Evolutionary conservation across 2,329 filamentous ascomycete species (phyloP).

Genomic region (Coniochaeta ligniaria): DNA sequence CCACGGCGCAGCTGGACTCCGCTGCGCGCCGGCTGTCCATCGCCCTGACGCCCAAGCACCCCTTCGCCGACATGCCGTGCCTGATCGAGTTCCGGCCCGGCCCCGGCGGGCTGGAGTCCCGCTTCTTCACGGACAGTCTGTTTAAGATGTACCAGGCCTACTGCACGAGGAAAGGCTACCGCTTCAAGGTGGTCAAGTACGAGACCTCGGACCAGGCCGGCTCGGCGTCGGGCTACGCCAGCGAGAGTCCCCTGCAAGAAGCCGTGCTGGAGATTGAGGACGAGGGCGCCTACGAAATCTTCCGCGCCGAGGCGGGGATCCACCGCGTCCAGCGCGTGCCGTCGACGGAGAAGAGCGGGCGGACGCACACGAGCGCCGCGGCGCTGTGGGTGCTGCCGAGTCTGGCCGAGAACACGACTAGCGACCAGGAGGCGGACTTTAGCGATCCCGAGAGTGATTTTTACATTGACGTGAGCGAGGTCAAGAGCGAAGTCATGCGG

Average conservation of each 20-base stretch:
- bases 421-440: constrained; percentile 48
- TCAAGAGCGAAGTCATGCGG: constrained; percentile 81
- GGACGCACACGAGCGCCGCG: constrained; percentile 88
- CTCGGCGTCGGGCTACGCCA: constrained; percentile 41
- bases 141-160: constrained; percentile 85
- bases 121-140: constrained; percentile 80
- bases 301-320: constrained; percentile 87
- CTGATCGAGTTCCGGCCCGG: constrained; percentile 88
- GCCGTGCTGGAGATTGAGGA: constrained; percentile 79
- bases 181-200: constrained; percentile 67
- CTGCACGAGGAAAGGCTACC: constrained; percentile 62
- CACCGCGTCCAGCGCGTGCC: constrained; percentile 93
- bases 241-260: constrained; percentile 70
- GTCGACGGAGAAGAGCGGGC: constrained; percentile 81
- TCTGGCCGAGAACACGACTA: constrained; percentile 53
- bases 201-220: constrained; percentile 64
- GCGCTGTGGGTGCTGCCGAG: constrained; percentile 88
- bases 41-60: constrained; percentile 77
- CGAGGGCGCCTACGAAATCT: constrained; percentile 68
- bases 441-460: constrained; percentile 88
- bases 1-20: constrained; percentile 50
- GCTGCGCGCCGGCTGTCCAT: constrained; percentile 65
- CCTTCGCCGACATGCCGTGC: constrained; percentile 84
- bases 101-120: constrained; percentile 84
- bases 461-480: constrained; percentile 78